A percentile compares a stretch with the other conserved stretches of the same genome.
Conservation (phyloP, 306 rosid species). For the Cercis canadensis region DNA sequence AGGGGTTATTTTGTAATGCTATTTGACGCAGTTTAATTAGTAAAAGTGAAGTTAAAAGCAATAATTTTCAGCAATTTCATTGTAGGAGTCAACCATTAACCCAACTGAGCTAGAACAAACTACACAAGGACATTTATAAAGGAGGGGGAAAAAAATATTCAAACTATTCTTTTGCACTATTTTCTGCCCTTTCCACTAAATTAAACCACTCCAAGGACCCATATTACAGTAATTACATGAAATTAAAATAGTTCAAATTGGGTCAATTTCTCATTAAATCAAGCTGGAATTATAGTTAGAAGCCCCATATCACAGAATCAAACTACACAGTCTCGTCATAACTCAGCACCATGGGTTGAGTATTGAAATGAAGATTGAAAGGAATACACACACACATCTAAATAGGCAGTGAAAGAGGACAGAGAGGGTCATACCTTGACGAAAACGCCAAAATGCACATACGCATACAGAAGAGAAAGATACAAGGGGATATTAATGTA, state of each 20-base stretch:
- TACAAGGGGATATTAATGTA: not conserved
- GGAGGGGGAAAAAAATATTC: too few relatives aligned
- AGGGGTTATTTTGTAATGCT: not conserved
- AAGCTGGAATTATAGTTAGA: too few relatives aligned
- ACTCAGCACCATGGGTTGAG: not conserved
- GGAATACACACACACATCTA: not conserved
- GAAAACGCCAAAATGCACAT: slow-evolving; percentile 11
- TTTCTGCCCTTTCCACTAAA: too few relatives aligned
- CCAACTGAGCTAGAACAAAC: slow-evolving; percentile 1
- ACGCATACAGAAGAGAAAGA: slow-evolving; percentile 2
- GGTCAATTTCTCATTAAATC: too few relatives aligned
- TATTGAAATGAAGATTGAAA: not conserved
- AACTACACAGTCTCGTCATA: not conserved
- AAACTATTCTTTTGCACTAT: too few relatives aligned
- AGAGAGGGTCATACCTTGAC: slow-evolving; percentile 25
- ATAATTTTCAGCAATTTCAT: slow-evolving; percentile 18
- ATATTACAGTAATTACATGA: too few relatives aligned
- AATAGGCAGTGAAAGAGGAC: not conserved
- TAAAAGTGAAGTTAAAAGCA: not conserved
- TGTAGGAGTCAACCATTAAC: not conserved
- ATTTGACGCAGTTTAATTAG: not conserved
- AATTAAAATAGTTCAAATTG: too few relatives aligned
- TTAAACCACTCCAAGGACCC: too few relatives aligned
- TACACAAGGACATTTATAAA: too few relatives aligned
- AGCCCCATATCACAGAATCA: not conserved